phyloP scores from a whole-genome alignment of 768 basidiomycete genomes.

The Rhodotorula sphaerocarpa region DNA sequence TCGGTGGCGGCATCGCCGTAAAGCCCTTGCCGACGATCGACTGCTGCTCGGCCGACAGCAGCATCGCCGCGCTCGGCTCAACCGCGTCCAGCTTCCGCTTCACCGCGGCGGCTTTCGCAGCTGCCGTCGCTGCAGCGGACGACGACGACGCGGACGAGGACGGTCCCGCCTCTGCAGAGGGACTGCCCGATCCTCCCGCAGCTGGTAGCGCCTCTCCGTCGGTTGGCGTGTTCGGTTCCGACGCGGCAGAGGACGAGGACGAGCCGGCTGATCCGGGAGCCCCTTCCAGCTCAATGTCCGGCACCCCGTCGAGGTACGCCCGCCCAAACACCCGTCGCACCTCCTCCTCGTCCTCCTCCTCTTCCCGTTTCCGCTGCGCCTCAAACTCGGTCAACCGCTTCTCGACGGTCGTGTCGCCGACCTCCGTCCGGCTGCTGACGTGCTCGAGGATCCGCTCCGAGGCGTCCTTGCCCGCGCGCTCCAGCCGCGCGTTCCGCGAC shows the following conservation, averaged over 20 bases:
- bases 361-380: constrained; percentile 52
- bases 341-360: constrained; percentile 85
- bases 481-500: constrained; percentile 76
- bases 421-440: constrained; percentile 49
- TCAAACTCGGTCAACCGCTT: constrained; percentile 60
- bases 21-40: constrained; percentile 53
- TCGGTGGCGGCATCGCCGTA: constrained; percentile 48
- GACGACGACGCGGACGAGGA: background rate
- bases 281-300: constrained; percentile 34
- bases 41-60: constrained; percentile 60
- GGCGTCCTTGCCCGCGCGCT: constrained; percentile 55
- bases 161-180: constrained; percentile 1
- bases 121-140: constrained; percentile 4
- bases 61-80: constrained; percentile 62
- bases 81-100: constrained; percentile 76
- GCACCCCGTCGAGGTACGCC: constrained; percentile 45
- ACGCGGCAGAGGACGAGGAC: constrained; percentile 37
- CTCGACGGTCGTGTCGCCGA: constrained; percentile 51
- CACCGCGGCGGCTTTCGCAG: constrained; percentile 41
- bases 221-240: constrained; percentile 36
- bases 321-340: constrained; percentile 83
- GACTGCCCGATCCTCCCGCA: constrained; percentile 40
- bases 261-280: constrained; percentile 4
- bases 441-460: constrained; percentile 60
- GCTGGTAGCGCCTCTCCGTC: constrained; percentile 39